These are phyloP conservation scores for Arabidopsis suecica DNA, from an alignment of 345 rosid genomes.

Conservation along the genomic window DNA sequence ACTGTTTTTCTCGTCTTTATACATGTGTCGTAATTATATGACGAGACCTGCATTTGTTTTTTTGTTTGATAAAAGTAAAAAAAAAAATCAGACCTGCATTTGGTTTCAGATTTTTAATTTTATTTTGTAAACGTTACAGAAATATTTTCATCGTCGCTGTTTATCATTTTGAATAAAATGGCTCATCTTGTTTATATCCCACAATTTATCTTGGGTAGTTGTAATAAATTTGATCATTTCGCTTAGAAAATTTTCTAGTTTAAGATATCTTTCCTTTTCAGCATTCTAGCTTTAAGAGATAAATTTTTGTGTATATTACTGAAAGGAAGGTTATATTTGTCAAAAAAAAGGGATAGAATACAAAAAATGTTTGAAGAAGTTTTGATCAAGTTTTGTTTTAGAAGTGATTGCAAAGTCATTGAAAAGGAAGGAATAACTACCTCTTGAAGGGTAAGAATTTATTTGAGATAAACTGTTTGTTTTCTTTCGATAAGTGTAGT, in stretches of 20 bases:
- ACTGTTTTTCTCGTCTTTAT: neutral
- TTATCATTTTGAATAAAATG: neutral
- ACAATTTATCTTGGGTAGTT: neutral
- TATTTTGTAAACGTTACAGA: too few relatives aligned
- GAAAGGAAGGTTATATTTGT: too few relatives aligned
- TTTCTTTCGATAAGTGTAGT: neutral
- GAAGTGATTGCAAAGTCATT: neutral
- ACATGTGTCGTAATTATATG: conserved; percentile 12
- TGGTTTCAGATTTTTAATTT: too few relatives aligned
- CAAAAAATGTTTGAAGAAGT: too few relatives aligned
- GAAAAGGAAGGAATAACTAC: neutral
- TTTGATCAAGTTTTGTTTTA: too few relatives aligned
- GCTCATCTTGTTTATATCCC: neutral
- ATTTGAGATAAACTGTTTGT: neutral
- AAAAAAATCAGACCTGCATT: too few relatives aligned
- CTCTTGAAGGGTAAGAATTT: neutral
- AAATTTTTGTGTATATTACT: too few relatives aligned
- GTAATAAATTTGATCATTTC: neutral
- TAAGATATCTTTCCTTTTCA: neutral
- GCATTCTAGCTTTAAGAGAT: neutral
- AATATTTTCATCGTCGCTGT: too few relatives aligned
- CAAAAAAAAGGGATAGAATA: too few relatives aligned
- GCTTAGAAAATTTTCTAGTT: neutral
- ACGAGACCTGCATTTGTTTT: neutral
- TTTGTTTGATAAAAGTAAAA: too few relatives aligned